phyloP scores from a whole-genome alignment of 2,329 filamentous ascomycete genomes.

The Penicillium vulpinum region DNA sequence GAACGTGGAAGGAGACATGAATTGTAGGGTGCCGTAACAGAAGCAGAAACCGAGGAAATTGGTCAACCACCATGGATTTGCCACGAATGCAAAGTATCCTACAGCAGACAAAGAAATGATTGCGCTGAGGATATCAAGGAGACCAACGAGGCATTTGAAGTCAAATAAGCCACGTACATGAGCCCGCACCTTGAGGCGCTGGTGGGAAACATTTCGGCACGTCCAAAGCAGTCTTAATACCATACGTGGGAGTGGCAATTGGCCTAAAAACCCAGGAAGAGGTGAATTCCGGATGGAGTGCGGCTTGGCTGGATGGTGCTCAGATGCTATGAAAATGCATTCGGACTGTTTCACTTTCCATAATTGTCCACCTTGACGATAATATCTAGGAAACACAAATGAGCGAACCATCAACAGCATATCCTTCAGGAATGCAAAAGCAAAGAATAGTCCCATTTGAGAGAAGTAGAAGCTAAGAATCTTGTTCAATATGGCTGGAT shows the following conservation, averaged over 20 bases:
- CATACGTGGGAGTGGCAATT: slow-evolving; percentile 46
- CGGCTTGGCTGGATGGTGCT: slow-evolving; percentile 8
- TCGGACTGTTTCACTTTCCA: slow-evolving; percentile 48
- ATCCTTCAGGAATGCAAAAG: slow-evolving; percentile 74
- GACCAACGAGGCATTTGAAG: slow-evolving; percentile 44
- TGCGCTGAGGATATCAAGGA: slow-evolving; percentile 56
- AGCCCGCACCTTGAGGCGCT: slow-evolving; percentile 53
- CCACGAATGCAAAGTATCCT: slow-evolving; percentile 64
- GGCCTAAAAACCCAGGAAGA: slow-evolving; percentile 53
- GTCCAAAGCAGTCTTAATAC: slow-evolving; percentile 49
- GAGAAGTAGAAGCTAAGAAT: slow-evolving; percentile 83
- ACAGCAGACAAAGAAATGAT: slow-evolving; percentile 56
- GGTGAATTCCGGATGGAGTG: slow-evolving; percentile 45
- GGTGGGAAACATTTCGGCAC: slow-evolving; percentile 49
- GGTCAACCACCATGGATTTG: slow-evolving; percentile 69
- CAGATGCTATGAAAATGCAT: slow-evolving; percentile 29
- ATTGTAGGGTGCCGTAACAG: slow-evolving; percentile 76
- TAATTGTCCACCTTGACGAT: slow-evolving; percentile 53
- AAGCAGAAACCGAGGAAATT: slow-evolving; percentile 87
- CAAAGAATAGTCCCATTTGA: slow-evolving; percentile 72
- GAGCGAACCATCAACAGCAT: slow-evolving; percentile 62
- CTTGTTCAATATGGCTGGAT: slow-evolving; percentile 77
- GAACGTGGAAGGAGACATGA: slow-evolving; percentile 89
- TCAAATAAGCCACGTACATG: slow-evolving; percentile 55
- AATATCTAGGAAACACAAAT: slow-evolving; percentile 72